phyloP scores from a whole-genome alignment of 2,329 filamentous ascomycete species.

The Coniella lustricola region DNA sequence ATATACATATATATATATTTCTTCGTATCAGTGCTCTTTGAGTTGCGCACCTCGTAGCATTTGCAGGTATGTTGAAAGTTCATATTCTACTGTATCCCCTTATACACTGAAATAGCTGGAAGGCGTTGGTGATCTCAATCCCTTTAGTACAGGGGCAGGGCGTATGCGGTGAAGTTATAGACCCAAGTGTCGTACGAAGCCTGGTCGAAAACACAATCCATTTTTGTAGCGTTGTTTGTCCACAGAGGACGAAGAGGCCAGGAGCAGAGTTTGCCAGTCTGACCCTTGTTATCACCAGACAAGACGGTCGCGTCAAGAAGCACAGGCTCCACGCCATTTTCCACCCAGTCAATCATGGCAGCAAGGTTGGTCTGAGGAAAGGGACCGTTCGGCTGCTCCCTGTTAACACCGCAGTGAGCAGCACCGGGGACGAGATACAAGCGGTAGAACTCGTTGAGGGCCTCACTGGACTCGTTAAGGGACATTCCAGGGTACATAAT shows the following conservation, averaged over 20 bases:
- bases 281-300: constrained; percentile 23
- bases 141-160: constrained; percentile 17
- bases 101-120: too few species aligned
- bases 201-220: constrained; percentile 17
- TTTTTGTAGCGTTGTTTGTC: constrained; percentile 9
- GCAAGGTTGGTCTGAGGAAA: constrained; percentile 56
- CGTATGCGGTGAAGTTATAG: constrained; percentile 15
- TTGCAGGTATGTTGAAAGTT: too few species aligned
- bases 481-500: constrained; percentile 20
- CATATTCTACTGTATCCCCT: too few species aligned
- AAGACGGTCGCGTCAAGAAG: constrained; percentile 32
- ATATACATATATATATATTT: too few species aligned
- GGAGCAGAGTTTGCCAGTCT: constrained; percentile 31
- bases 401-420: constrained; percentile 31
- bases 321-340: constrained; percentile 41
- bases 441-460: constrained; percentile 38
- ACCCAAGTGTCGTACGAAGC: constrained; percentile 16
- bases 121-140: too few species aligned
- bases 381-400: constrained; percentile 21
- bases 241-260: constrained; percentile 28
- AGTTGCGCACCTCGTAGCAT: too few species aligned
- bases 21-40: too few species aligned
- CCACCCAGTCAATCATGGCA: constrained; percentile 62
- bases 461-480: constrained; percentile 16
- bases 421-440: constrained; percentile 40